Conservation (phyloP, 2,329 filamentous ascomycete species). For the Clonostachys solani region DNA sequence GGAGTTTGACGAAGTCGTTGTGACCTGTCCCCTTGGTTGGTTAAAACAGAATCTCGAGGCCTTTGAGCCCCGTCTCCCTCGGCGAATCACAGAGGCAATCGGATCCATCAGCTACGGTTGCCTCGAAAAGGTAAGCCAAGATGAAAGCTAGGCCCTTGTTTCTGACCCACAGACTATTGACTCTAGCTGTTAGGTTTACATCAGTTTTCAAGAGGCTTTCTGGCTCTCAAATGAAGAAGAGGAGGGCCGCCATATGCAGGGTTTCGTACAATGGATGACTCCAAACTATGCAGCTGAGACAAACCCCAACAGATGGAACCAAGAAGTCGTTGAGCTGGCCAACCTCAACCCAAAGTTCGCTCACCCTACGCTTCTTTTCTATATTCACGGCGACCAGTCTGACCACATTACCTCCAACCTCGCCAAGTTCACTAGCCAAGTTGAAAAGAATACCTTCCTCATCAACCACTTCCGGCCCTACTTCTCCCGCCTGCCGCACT, state of each 20-base stretch:
- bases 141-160: background rate
- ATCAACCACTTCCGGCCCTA: conserved; percentile 72
- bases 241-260: conserved; percentile 38
- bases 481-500: conserved; percentile 70
- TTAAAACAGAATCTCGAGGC: conserved; percentile 54
- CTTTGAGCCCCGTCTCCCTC: conserved; percentile 58
- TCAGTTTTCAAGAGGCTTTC: conserved; percentile 72
- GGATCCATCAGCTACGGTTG: conserved; percentile 64
- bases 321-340: conserved; percentile 74
- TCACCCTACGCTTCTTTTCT: conserved; percentile 85
- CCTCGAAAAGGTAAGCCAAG: conserved; percentile 57
- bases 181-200: conserved; percentile 36
- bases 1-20: conserved; percentile 63
- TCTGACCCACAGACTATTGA: conserved; percentile 1
- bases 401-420: conserved; percentile 44
- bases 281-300: conserved; percentile 62
- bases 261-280: conserved; percentile 73
- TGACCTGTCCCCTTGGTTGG: conserved; percentile 67
- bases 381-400: conserved; percentile 64
- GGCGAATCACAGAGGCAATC: conserved; percentile 55
- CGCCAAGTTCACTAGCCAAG: conserved; percentile 30
- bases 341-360: conserved; percentile 52
- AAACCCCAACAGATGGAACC: conserved; percentile 64
- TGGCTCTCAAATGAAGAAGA: conserved; percentile 47
- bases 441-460: conserved; percentile 50